Conservation (phyloP, 2,329 filamentous ascomycete genomes). For the Pseudogymnoascus sp. region DNA sequence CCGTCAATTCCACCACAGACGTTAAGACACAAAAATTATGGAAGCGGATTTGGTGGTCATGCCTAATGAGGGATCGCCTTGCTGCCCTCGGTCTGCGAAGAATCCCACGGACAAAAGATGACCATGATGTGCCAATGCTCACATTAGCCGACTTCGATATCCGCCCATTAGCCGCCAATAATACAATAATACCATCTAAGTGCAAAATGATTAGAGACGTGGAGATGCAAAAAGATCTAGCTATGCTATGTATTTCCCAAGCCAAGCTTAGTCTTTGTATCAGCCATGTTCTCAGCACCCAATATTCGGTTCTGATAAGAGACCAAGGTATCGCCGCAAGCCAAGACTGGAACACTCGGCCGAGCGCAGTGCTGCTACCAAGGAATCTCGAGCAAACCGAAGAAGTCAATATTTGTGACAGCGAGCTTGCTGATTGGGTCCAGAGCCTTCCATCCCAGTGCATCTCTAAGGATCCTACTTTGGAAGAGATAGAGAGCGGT, state of each 20-base stretch:
- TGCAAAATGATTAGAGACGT: slow-evolving; percentile 65
- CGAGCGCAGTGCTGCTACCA: slow-evolving; percentile 71
- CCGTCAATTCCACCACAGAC: slow-evolving; percentile 63
- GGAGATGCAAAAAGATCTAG: slow-evolving; percentile 67
- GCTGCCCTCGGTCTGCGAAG: slow-evolving; percentile 87
- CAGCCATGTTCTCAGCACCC: slow-evolving; percentile 77
- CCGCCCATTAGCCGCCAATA: slow-evolving; percentile 59
- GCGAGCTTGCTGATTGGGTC: slow-evolving; percentile 70
- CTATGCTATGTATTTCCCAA: slow-evolving; percentile 81
- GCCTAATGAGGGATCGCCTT: slow-evolving; percentile 83
- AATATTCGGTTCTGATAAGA: slow-evolving; percentile 82
- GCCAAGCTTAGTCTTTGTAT: slow-evolving; percentile 82
- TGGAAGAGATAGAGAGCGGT: slow-evolving; percentile 52
- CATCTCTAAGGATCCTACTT: slow-evolving; percentile 55
- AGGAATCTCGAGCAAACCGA: slow-evolving; percentile 70
- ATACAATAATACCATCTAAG: slow-evolving; percentile 53
- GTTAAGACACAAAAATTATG: slow-evolving; percentile 67
- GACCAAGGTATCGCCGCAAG: slow-evolving; percentile 11
- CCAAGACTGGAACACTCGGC: slow-evolving; percentile 56
- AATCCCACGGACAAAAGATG: slow-evolving; percentile 81
- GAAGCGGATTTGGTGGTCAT: slow-evolving; percentile 96
- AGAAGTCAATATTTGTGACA: slow-evolving; percentile 69
- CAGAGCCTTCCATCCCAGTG: slow-evolving; percentile 64
- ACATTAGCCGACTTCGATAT: slow-evolving; percentile 77
- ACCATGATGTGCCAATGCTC: slow-evolving; percentile 87